Conservation (phyloP, 495 filamentous ascomycete species). For the Aspergillus haitiensis region DNA sequence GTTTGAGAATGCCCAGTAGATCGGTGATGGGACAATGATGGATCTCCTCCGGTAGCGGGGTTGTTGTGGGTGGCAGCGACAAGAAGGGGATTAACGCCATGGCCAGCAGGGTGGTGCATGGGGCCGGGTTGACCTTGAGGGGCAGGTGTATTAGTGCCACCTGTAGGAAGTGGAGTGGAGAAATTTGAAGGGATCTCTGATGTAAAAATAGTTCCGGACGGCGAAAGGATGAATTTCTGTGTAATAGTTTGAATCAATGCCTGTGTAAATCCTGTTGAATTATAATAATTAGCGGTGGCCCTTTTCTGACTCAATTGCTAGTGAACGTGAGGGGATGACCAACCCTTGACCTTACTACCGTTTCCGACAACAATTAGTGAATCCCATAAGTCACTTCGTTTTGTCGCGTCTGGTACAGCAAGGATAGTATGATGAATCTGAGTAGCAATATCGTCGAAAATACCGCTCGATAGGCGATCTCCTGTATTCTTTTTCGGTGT, state of each 20-base stretch:
- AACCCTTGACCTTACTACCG: conserved; percentile 78
- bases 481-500: conserved; percentile 34
- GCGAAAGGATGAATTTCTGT: conserved; percentile 84
- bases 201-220: conserved; percentile 93
- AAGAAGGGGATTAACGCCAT: conserved; percentile 84
- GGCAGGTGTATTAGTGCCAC: conserved; percentile 87
- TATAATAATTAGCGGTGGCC: no score
- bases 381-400: conserved; percentile 86
- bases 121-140: conserved; percentile 54
- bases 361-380: conserved; percentile 84
- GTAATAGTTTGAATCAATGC: conserved; percentile 76
- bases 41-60: conserved; percentile 46
- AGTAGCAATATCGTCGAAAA: conserved; percentile 77
- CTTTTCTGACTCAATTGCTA: no score
- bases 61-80: conserved; percentile 84
- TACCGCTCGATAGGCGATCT: conserved; percentile 53
- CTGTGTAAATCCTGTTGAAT: conserved; percentile 69
- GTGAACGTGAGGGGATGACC: conserved; percentile 1
- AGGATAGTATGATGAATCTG: conserved; percentile 80
- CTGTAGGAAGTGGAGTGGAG: conserved; percentile 85
- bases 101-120: conserved; percentile 47
- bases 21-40: conserved; percentile 42
- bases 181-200: conserved; percentile 91
- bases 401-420: conserved; percentile 72
- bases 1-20: conserved; percentile 85